Evolutionary conservation across 2,329 filamentous ascomycete genomes (phyloP), one percentile per base, ranked within the genome.

Genomic region (Ophiocordyceps camponoti-rufipedis): DNA sequence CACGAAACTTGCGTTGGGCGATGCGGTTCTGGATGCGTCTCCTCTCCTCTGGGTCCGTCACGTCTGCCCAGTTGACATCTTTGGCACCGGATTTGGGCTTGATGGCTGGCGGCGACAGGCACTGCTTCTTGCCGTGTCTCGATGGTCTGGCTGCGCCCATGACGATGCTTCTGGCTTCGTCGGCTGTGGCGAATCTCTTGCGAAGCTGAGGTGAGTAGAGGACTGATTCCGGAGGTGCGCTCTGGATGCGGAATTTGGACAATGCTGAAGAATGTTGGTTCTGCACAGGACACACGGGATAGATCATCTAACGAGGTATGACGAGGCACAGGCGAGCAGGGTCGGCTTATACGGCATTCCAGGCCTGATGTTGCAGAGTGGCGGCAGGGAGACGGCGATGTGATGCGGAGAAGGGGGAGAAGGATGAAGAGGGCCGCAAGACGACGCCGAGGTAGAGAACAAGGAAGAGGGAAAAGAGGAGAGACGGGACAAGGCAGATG

Each of bases 1-100:
- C 70, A 86, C 82, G 72, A 53, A 85, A 86, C 54, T 85, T 85
- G 52, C 82, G 71, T 55, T 86, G 82, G 2, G 82, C 82, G 49
- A 85, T 73, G 45, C 80, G 74, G 57, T 87, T 87, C 58, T 87
- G 82, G 44, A 86, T 81, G 48, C 80, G 78, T 50, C 82, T 69
- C 55, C 82, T 71, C 62, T 85, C 79, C 48, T 78, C 77, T 0
- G 80, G 79, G 52, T 86, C 80, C 7, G 72, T 74, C 41, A 86
- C 70, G 0, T 79, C 72, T 28, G 73, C 69, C 82, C 82, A 87
- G 62, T 85, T 75, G 50, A 82, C 71, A 3, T 64, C 64, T 50
- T 69, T 71, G 19, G 58, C 43, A 31, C 54, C 63, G 5, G 65
- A 58, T 50, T 66, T 71, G 10, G 47, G 53, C 46, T 63, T 68